Evolutionary conservation across 768 basidiomycete genomes (phyloP), one percentile per base, ranked within the genome.

Genomic region (Calocybe gangraenosa): DNA sequence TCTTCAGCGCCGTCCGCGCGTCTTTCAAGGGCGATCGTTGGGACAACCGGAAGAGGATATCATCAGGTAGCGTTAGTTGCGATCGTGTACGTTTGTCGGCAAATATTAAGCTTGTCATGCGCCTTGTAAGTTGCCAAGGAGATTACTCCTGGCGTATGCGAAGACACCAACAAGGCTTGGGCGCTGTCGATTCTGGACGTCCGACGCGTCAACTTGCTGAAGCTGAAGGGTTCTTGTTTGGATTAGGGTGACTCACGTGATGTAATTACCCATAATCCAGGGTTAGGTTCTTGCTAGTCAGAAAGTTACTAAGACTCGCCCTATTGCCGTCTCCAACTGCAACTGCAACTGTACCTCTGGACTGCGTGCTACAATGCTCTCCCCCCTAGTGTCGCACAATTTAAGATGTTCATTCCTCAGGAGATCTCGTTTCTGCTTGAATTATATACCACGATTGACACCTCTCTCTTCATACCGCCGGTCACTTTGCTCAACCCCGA

Each of bases 21-120:
- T 68, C 65, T 58, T 81, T 80, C 63, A 80, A 64, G 1, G 79
- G 78, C 17, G 78, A 80, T 21, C 65, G 61, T 25, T 69, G 66
- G 22, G 76, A 63, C 37, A 78, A 56, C 33, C 50, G 48, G 17
- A 62, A 65, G 18, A 79, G 61, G n/a, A 76, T 61, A 18, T 65
- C 58, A 58, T 79, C 70, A 20, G 75, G 65, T 20, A 77, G 58
- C 21, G 66, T 64, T 50, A 75, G 62, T 56, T 78, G 78, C 37
- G 79, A 82, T 55, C 79, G 70, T 14, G 76, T 80, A 51, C 66
- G 66, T 59, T 64, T 67, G 42, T 63, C 62, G 32, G 57, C 38
- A 43, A 63, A 61, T 44, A 59, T 43, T 25, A 58, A 5, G 42
- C 60, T 56, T 30, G 61, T 30, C 63, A 65, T 67, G 42, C 21